phyloP scores from a whole-genome alignment of 2,329 filamentous ascomycete species.

The Fusarium sterilihyphosum region DNA sequence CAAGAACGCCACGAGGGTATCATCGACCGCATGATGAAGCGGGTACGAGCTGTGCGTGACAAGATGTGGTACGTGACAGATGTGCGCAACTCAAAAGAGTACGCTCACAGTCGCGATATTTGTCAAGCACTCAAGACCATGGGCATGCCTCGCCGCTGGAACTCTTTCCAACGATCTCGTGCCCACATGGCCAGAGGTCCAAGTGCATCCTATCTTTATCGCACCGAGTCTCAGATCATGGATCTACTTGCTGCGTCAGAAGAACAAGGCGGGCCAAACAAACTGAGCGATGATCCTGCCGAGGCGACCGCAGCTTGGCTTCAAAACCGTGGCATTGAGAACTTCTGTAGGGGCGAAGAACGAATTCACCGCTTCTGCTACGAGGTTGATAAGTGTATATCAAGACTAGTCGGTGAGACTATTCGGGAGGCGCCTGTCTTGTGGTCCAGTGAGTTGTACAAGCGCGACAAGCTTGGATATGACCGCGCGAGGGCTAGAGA shows the following conservation, averaged over 20 bases:
- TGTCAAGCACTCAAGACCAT: conserved; percentile 91
- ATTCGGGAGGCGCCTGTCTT: conserved; percentile 86
- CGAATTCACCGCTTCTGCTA: conserved; percentile 93
- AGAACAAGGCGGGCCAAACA: conserved; percentile 90
- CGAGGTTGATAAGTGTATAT: conserved; percentile 87
- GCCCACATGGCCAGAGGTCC: conserved; percentile 59
- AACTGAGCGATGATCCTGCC: conserved; percentile 94
- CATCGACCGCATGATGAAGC: conserved; percentile 78
- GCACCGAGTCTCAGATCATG: conserved; percentile 85
- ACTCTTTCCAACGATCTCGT: conserved; percentile 60
- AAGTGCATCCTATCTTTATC: conserved; percentile 74
- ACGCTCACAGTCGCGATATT: conserved; percentile 87
- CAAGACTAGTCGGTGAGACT: conserved; percentile 84
- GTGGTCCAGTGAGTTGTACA: conserved; percentile 91
- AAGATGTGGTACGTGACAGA: conserved; percentile 99
- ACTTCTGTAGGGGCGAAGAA: conserved; percentile 95
- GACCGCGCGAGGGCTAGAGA: conserved; percentile 59
- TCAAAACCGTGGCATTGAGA: conserved; percentile 82
- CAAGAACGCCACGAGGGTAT: conserved; percentile 80
- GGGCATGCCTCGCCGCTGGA: conserved; percentile 72
- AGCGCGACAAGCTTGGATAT: conserved; percentile 75
- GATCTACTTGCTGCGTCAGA: conserved; percentile 85
- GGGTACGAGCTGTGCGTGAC: conserved; percentile 80
- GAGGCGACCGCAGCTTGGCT: conserved; percentile 88
- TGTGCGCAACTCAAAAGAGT: conserved; percentile 87